Conservation (phyloP, 495 filamentous ascomycete species). For the Peziza echinospora region DNA sequence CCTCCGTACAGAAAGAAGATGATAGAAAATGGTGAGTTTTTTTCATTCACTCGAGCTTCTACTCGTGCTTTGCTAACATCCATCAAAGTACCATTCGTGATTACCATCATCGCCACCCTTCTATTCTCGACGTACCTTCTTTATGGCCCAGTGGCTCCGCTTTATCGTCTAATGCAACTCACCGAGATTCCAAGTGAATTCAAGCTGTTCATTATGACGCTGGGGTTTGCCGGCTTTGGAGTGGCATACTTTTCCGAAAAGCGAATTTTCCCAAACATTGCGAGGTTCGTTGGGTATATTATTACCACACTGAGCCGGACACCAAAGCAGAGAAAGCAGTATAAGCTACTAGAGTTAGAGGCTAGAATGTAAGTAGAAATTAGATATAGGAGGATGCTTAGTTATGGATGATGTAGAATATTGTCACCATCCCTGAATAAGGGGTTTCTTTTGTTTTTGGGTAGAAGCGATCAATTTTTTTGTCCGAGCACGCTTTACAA, state of each 20-base stretch:
- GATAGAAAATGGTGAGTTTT: constrained; percentile 43
- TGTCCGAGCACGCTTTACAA: too few relatives aligned
- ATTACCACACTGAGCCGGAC: constrained; percentile 33
- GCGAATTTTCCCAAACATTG: constrained; percentile 43
- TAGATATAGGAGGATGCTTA: too few relatives aligned
- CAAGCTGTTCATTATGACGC: constrained; percentile 41
- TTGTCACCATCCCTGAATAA: too few relatives aligned
- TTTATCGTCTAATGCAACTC: constrained; percentile 61
- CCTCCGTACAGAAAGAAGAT: constrained; percentile 70
- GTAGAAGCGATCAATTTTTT: too few relatives aligned
- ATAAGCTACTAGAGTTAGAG: constrained; percentile 57
- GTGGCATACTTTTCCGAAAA: constrained; percentile 50
- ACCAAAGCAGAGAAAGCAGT: constrained; percentile 61
- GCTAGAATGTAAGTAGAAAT: constrained; percentile 40
- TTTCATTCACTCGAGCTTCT: neutral
- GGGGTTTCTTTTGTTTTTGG: too few relatives aligned
- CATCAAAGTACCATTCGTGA: constrained; percentile 51
- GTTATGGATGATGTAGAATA: too few relatives aligned
- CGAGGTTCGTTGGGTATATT: constrained; percentile 40
- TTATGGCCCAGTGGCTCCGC: constrained; percentile 42
- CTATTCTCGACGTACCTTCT: constrained; percentile 55
- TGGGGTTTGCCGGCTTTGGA: constrained; percentile 45
- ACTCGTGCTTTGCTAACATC: too few relatives aligned
- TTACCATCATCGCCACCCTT: constrained; percentile 46
- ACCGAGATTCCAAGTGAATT: constrained; percentile 52